Evolutionary conservation across 192 early-diverging fungal species (phyloP).

Genomic region (Kickxella alabastrina): DNA sequence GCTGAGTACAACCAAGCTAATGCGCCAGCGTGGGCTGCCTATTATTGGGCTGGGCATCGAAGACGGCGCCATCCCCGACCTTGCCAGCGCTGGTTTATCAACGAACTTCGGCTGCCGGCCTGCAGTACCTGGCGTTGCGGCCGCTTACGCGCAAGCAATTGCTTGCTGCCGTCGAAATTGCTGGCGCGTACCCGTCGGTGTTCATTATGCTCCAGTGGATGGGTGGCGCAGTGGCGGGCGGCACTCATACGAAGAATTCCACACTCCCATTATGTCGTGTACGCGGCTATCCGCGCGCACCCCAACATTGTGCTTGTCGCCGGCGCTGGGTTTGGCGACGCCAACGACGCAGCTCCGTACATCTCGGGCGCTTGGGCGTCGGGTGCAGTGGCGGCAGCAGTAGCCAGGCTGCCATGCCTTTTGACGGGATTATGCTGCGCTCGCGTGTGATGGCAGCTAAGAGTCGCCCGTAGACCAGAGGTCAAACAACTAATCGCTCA

Average conservation of each 20-base stretch:
- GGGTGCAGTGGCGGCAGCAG: slow-evolving; percentile 69
- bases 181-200: slow-evolving; percentile 68
- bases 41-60: slow-evolving; percentile 83
- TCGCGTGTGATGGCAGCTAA: slow-evolving; percentile 87
- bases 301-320: slow-evolving; percentile 85
- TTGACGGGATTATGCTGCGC: slow-evolving; percentile 87
- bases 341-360: slow-evolving; percentile 78
- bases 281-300: slow-evolving; percentile 77
- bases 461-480: slow-evolving; percentile 67
- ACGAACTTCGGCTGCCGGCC: slow-evolving; percentile 66
- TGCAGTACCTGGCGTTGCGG: slow-evolving; percentile 82
- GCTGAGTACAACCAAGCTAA: slow-evolving; percentile 65
- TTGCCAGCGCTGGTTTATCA: slow-evolving; percentile 75
- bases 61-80: slow-evolving; percentile 66
- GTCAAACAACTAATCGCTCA: slow-evolving; percentile 83
- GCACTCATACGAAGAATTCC: slow-evolving; percentile 93
- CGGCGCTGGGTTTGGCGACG: slow-evolving; percentile 86
- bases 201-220: slow-evolving; percentile 92
- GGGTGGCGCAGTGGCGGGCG: slow-evolving; percentile 92
- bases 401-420: slow-evolving; percentile 67
- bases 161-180: slow-evolving; percentile 72
- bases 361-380: slow-evolving; percentile 82
- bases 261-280: slow-evolving; percentile 82
- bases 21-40: slow-evolving; percentile 78
- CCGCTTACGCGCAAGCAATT: slow-evolving; percentile 76